Conservation (phyloP, 371 early-diverging fungal genomes). For the Zopfochytrium polystomum region DNA sequence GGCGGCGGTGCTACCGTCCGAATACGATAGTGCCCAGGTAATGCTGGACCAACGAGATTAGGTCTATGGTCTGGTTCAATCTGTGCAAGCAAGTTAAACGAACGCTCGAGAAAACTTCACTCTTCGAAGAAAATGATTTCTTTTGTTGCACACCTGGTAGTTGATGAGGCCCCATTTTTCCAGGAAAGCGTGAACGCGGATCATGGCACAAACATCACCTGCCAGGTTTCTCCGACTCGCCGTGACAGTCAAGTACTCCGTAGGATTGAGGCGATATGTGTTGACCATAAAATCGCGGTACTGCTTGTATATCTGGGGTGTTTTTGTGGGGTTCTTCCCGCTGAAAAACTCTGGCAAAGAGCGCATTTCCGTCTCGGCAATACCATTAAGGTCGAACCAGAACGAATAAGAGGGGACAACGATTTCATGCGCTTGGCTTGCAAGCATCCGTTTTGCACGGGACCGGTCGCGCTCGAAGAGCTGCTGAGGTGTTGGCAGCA, state of each 20-base stretch:
- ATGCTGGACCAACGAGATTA: conserved; percentile 81
- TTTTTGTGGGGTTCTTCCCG: conserved; percentile 77
- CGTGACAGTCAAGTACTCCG: conserved; percentile 91
- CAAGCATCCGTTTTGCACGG: conserved; percentile 11
- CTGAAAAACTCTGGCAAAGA: conserved; percentile 92
- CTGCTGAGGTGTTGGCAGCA: no score
- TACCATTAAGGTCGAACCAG: conserved; percentile 82
- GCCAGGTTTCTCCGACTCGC: conserved; percentile 89
- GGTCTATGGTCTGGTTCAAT: conserved; percentile 81
- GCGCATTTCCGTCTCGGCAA: conserved; percentile 87
- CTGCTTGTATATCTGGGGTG: conserved; percentile 82
- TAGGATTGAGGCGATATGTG: conserved; percentile 87
- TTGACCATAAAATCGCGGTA: conserved; percentile 96
- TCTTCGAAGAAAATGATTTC: conserved; percentile 1
- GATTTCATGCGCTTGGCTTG: conserved; percentile 26
- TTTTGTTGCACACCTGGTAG: conserved; percentile 73
- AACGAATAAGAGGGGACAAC: conserved; percentile 66
- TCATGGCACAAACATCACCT: conserved; percentile 93
- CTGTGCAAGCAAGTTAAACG: conserved; percentile 9
- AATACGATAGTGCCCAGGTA: conserved; percentile 87
- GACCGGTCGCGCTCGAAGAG: no score
- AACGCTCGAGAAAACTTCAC: not conserved
- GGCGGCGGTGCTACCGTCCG: no score
- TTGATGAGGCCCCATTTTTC: conserved; percentile 99
- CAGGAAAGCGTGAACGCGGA: conserved; percentile 91